Evolutionary conservation across 352 stramenopile species (phyloP).

Genomic region (Elongisporangium prolatum): DNA sequence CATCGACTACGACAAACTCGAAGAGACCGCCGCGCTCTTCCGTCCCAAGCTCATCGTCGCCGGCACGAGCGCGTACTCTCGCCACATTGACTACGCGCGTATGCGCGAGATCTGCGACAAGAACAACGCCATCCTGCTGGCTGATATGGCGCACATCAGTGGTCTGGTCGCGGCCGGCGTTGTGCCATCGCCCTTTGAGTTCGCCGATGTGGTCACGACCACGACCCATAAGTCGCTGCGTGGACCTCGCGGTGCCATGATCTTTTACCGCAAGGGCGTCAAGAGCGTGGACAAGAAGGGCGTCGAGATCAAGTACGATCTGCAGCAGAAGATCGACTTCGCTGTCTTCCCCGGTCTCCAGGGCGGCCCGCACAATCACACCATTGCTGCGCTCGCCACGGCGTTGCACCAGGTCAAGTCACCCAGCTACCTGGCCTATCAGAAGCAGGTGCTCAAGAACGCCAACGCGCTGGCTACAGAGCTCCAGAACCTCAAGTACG

Average conservation of each 20-base stretch:
- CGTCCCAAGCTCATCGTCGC: slow-evolving; percentile 98
- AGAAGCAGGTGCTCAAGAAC: slow-evolving; percentile 94
- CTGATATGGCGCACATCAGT: slow-evolving; percentile 99
- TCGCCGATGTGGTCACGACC: slow-evolving; percentile 98
- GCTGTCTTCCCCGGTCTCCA: slow-evolving; percentile 98
- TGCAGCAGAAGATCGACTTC: slow-evolving; percentile 99
- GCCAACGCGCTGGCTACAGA: slow-evolving; percentile 84
- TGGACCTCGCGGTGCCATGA: slow-evolving; percentile 98
- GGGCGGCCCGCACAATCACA: slow-evolving; percentile 99
- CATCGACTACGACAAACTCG: slow-evolving; percentile 99
- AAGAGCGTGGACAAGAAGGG: slow-evolving; percentile 95
- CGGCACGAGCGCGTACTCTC: slow-evolving; percentile 97
- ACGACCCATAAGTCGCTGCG: slow-evolving; percentile 99
- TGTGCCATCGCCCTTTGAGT: slow-evolving; percentile 97
- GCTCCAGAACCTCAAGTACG: slow-evolving; percentile 91
- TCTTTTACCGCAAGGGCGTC: slow-evolving; percentile 98
- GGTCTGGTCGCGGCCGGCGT: slow-evolving; percentile 95
- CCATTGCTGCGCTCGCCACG: slow-evolving; percentile 98
- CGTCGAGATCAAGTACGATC: slow-evolving; percentile 89
- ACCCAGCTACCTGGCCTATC: slow-evolving; percentile 97
- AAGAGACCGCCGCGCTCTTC: slow-evolving; percentile 92
- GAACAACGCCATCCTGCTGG: slow-evolving; percentile 95
- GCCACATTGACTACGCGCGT: slow-evolving; percentile 98
- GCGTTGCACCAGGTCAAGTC: slow-evolving; percentile 95
- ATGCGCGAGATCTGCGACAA: slow-evolving; percentile 95